Conservation (phyloP, 2,329 filamentous ascomycete species). For the Penicillium sp. region DNA sequence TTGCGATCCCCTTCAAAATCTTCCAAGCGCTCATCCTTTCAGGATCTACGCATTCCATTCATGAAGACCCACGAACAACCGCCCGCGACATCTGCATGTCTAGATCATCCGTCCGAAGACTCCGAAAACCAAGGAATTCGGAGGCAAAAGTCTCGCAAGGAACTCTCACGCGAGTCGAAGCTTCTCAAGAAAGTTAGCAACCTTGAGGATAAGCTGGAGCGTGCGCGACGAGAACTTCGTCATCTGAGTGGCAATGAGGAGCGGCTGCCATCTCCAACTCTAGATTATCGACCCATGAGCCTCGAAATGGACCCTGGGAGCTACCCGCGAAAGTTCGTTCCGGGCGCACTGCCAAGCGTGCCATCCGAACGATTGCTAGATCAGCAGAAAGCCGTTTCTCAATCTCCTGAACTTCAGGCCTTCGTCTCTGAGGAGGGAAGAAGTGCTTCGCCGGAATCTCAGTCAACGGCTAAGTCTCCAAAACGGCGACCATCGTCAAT, state of each 20-base stretch:
- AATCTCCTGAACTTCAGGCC: conserved; percentile 11
- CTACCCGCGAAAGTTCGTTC: conserved; percentile 41
- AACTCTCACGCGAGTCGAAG: conserved; percentile 59
- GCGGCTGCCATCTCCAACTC: conserved; percentile 12
- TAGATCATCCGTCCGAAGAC: conserved; percentile 25
- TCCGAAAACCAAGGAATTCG: conserved; percentile 36
- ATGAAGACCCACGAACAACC: conserved; percentile 32
- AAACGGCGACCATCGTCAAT: conserved; percentile 20
- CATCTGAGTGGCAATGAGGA: conserved; percentile 47
- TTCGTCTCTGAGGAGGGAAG: conserved; percentile 14
- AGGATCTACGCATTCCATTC: conserved; percentile 36
- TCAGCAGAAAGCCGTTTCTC: conserved; percentile 25
- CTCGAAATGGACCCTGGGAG: conserved; percentile 25
- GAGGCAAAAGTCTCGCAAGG: conserved; percentile 55
- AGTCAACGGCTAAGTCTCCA: conserved; percentile 11
- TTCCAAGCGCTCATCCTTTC: conserved; percentile 35
- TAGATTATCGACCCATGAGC: conserved; percentile 17
- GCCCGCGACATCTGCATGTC: conserved; percentile 14
- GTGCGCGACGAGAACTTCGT: conserved; percentile 56
- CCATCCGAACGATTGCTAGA: conserved; percentile 49
- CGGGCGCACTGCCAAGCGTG: conserved; percentile 45
- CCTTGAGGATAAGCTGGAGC: conserved; percentile 59
- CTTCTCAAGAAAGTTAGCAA: conserved; percentile 62
- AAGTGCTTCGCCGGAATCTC: conserved; percentile 13
- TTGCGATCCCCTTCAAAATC: conserved; percentile 22